Conservation (phyloP, 1,284 basidiomycete species). For the Malassezia cuniculi region DNA sequence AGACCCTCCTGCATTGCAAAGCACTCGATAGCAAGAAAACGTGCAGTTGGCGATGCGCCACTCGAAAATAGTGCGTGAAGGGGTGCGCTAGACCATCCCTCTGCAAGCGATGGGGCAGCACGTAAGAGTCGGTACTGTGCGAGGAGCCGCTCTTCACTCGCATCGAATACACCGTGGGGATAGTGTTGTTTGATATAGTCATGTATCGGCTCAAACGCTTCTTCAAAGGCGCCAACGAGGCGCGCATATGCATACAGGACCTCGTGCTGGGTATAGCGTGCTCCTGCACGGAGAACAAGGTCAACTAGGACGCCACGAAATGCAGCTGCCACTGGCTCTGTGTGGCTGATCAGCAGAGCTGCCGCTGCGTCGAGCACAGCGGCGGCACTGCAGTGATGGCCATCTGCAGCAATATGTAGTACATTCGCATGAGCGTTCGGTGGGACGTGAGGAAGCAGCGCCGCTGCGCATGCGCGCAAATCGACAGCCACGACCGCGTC, state of each 20-base stretch:
- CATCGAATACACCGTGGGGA: conserved; percentile 2
- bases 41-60: conserved; percentile 10
- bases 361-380: conserved; percentile 7
- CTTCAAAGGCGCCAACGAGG: conserved; percentile 29
- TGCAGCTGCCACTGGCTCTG: conserved; percentile 23
- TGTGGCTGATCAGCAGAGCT: conserved; percentile 28
- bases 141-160: conserved; percentile 19
- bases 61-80: no score
- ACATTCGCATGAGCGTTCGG: no score
- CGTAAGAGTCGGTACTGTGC: conserved; percentile 13
- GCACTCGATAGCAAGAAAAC: conserved; percentile 24
- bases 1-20: conserved; percentile 21
- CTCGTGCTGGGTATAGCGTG: conserved; percentile 8
- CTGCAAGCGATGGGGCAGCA: conserved; percentile 9
- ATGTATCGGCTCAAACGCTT: conserved; percentile 11
- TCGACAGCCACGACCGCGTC: conserved; percentile 3
- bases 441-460: no score
- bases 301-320: conserved; percentile 40
- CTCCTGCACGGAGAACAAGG: conserved; percentile 24
- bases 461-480: conserved; percentile 7
- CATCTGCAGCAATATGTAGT: no score
- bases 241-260: conserved; percentile 21
- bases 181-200: conserved; percentile 4
- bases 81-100: no score
- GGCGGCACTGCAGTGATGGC: background rate